Percentiles rank a stretch among this genome's conserved stretches.
These are phyloP conservation scores for Sporothrix brunneoviolacea DNA, from an alignment of 2,329 filamentous ascomycete genomes.

Conservation along the genomic window DNA sequence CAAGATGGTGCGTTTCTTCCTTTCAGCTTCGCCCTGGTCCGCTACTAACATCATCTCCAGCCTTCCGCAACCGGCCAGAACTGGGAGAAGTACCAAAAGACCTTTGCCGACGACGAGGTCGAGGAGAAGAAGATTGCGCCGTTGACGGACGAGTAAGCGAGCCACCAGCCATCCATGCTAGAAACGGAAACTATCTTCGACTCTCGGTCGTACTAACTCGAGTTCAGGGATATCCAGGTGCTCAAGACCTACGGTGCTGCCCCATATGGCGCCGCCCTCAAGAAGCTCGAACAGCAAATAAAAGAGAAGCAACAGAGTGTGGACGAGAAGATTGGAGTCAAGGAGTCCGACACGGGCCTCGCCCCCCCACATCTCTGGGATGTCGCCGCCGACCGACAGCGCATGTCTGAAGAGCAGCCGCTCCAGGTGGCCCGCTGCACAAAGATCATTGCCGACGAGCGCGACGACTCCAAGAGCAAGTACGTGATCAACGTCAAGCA, in stretches of 20 bases:
- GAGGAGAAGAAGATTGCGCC: slow-evolving; percentile 99
- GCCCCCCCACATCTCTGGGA: slow-evolving; percentile 99
- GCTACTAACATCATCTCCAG: slow-evolving; percentile 43
- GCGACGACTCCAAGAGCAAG: slow-evolving; percentile 96
- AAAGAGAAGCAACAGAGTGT: slow-evolving; percentile 98
- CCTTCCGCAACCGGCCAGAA: slow-evolving; percentile 87
- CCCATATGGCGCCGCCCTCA: slow-evolving; percentile 86
- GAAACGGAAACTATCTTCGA: too few species aligned
- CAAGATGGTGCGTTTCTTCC: slow-evolving; percentile 34
- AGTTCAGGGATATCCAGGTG: slow-evolving; percentile 95
- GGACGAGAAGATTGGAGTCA: slow-evolving; percentile 95
- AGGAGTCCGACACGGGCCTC: slow-evolving; percentile 97
- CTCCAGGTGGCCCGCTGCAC: slow-evolving; percentile 96
- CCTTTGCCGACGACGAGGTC: slow-evolving; percentile 90
- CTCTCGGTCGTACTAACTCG: too few species aligned
- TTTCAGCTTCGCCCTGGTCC: background rate
- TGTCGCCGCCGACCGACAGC: slow-evolving; percentile 92
- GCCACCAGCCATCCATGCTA: background rate
- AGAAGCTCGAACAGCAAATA: slow-evolving; percentile 98
- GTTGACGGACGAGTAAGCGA: slow-evolving; percentile 77
- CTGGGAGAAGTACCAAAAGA: slow-evolving; percentile 99
- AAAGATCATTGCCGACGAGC: slow-evolving; percentile 97
- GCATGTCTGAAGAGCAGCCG: slow-evolving; percentile 97
- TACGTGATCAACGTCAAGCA: slow-evolving; percentile 99
- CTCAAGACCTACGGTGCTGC: slow-evolving; percentile 98